phyloP scores from a whole-genome alignment of 2,329 filamentous ascomycete species.

The Xylaria sp. region DNA sequence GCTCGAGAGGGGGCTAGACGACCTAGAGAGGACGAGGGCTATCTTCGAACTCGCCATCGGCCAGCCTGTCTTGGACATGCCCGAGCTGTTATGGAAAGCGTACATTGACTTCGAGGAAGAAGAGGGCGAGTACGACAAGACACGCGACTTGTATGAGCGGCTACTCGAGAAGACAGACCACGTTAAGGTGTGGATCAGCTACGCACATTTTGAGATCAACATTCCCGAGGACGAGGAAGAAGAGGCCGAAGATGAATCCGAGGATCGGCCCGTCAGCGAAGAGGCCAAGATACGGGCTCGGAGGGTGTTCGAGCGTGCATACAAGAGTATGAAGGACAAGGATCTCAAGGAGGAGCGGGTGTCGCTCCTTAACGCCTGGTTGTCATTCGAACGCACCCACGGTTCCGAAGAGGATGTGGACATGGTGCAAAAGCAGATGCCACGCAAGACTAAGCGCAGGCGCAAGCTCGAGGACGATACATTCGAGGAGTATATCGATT shows the following conservation, averaged over 20 bases:
- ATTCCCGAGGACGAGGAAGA: slow-evolving; percentile 77
- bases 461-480: slow-evolving; percentile 89
- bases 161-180: slow-evolving; percentile 95
- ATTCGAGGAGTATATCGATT: slow-evolving; percentile 97
- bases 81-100: slow-evolving; percentile 94
- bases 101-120: slow-evolving; percentile 99
- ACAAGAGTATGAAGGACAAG: slow-evolving; percentile 85
- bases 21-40: slow-evolving; percentile 82
- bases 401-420: slow-evolving; percentile 77
- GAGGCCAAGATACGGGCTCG: slow-evolving; percentile 83
- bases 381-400: slow-evolving; percentile 87
- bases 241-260: slow-evolving; percentile 63
- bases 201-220: slow-evolving; percentile 97
- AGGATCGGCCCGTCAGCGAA: slow-evolving; percentile 75
- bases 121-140: slow-evolving; percentile 86
- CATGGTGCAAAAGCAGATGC: slow-evolving; percentile 91
- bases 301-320: slow-evolving; percentile 81
- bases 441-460: slow-evolving; percentile 87
- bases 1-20: slow-evolving; percentile 88
- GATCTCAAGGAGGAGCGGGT: slow-evolving; percentile 95
- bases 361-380: slow-evolving; percentile 87
- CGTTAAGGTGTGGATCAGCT: slow-evolving; percentile 99
- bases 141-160: slow-evolving; percentile 84
- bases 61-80: slow-evolving; percentile 90
- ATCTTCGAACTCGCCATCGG: slow-evolving; percentile 91